phyloP scores from a whole-genome alignment of 1,284 basidiomycete genomes.

The Sporisorium scitamineum region DNA sequence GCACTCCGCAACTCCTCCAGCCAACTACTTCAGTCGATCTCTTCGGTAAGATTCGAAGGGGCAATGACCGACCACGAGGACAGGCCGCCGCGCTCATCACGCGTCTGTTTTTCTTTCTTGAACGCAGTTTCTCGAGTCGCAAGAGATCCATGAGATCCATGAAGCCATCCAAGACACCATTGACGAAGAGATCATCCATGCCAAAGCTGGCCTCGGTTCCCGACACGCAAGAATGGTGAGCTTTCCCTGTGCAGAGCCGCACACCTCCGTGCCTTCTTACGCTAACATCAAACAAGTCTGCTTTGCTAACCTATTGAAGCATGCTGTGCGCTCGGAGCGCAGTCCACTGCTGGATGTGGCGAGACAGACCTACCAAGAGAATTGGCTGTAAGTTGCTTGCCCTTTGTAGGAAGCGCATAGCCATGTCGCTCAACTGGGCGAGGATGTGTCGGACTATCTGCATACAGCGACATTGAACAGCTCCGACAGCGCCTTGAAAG shows the following conservation, averaged over 20 bases:
- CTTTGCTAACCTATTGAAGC: slow-evolving; percentile 65
- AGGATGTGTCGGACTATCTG: neutral
- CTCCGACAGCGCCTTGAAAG: slow-evolving; percentile 68
- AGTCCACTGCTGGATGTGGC: slow-evolving; percentile 90
- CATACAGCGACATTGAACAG: slow-evolving; percentile 81
- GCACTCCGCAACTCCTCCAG: slow-evolving; percentile 76
- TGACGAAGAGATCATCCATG: slow-evolving; percentile 75
- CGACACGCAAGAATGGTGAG: slow-evolving; percentile 37
- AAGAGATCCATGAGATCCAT: slow-evolving; percentile 77
- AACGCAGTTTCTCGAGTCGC: slow-evolving; percentile 78
- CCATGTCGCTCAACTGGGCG: neutral
- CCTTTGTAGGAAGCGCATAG: neutral
- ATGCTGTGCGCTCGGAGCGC: slow-evolving; percentile 84
- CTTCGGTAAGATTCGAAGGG: slow-evolving; percentile 72
- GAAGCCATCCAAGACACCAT: slow-evolving; percentile 75
- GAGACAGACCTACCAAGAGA: slow-evolving; percentile 87
- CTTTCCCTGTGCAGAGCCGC: neutral
- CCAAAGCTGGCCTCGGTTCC: slow-evolving; percentile 39
- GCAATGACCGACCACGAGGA: too few species aligned
- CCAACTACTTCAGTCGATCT: slow-evolving; percentile 76
- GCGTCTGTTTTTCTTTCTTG: neutral
- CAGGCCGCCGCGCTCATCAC: neutral
- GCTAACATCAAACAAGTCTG: neutral
- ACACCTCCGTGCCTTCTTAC: neutral
- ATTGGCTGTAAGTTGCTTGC: slow-evolving; percentile 71